A percentile compares a stretch with the other conserved stretches of the same genome.
Conservation (phyloP, 2,329 filamentous ascomycete genomes). For the Diaporthe longicolla region DNA sequence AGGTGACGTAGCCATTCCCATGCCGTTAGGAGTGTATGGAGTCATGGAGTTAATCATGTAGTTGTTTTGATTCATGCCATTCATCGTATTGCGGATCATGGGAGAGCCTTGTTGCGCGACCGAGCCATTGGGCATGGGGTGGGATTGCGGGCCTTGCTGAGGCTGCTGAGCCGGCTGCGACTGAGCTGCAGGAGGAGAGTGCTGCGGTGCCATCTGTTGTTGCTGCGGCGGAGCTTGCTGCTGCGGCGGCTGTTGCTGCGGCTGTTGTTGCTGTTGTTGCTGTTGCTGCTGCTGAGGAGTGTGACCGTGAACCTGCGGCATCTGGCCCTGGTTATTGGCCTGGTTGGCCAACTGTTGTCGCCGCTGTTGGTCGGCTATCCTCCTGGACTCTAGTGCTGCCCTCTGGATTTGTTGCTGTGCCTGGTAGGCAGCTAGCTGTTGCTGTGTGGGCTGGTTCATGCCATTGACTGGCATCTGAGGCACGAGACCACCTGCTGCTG, state of each 20-base stretch:
- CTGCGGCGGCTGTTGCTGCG: constrained; percentile 53
- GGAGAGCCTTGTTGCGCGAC: constrained; percentile 39
- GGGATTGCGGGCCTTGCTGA: constrained; percentile 56
- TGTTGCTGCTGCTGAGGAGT: constrained; percentile 54
- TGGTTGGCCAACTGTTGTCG: constrained; percentile 44
- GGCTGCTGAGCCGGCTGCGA: constrained; percentile 51
- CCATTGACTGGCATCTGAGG: constrained; percentile 70
- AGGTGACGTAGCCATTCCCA: constrained; percentile 61
- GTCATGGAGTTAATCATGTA: constrained; percentile 68
- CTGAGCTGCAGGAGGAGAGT: constrained; percentile 48
- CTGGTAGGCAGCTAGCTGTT: constrained; percentile 75
- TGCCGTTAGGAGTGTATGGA: constrained; percentile 59
- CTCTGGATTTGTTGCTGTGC: constrained; percentile 73
- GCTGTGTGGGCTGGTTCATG: constrained; percentile 67
- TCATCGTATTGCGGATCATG: constrained; percentile 54
- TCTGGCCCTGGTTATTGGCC: constrained; percentile 48
- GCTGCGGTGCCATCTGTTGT: constrained; percentile 48
- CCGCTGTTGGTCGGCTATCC: constrained; percentile 76
- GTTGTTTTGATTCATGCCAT: constrained; percentile 64
- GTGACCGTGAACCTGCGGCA: constrained; percentile 55
- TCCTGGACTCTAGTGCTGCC: constrained; percentile 73
- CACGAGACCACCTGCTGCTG: constrained; percentile 59
- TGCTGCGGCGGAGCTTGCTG: constrained; percentile 55
- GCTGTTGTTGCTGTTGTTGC: constrained; percentile 49
- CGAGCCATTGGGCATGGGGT: constrained; percentile 48